Percentiles rank a stretch among this genome's conserved stretches.
Conservation (phyloP, 805 yeast species). For the Candida adriatica region DNA sequence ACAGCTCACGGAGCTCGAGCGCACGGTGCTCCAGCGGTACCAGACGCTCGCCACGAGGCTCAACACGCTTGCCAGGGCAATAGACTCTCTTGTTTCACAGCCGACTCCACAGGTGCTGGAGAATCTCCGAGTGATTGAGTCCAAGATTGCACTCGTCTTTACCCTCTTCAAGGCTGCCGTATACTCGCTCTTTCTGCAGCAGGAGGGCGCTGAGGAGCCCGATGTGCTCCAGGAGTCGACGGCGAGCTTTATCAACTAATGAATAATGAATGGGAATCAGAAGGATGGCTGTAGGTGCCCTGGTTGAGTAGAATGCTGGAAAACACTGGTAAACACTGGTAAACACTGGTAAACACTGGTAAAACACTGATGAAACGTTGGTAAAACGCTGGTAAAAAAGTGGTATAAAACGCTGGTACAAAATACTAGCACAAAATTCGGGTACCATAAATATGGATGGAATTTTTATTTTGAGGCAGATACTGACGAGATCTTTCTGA, state of each 20-base stretch:
- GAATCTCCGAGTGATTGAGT: constrained; percentile 52
- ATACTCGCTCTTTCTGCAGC: constrained; percentile 53
- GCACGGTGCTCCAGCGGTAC: constrained; percentile 31
- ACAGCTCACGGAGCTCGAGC: constrained; percentile 29
- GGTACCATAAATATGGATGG: too few relatives aligned
- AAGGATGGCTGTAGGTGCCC: too few relatives aligned
- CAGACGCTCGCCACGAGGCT: constrained; percentile 31
- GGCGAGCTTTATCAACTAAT: constrained; percentile 10
- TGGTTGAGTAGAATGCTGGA: too few relatives aligned
- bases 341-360: too few relatives aligned
- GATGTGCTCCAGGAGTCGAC: constrained; percentile 19
- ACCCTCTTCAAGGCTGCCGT: constrained; percentile 67
- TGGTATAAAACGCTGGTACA: too few relatives aligned
- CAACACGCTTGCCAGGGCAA: constrained; percentile 19
- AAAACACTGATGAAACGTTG: too few relatives aligned
- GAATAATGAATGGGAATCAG: too few relatives aligned
- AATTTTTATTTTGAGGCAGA: too few relatives aligned
- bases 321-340: too few relatives aligned
- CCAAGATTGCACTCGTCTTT: constrained; percentile 56
- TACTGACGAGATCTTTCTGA: too few relatives aligned
- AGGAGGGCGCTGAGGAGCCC: constrained; percentile 26
- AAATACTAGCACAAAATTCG: too few relatives aligned
- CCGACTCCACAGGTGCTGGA: constrained; percentile 33
- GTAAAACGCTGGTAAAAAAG: too few relatives aligned
- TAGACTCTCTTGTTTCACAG: constrained; percentile 16